Evolutionary conservation across 345 rosid species (phyloP).

Genomic region (Melaleuca alternifolia): DNA sequence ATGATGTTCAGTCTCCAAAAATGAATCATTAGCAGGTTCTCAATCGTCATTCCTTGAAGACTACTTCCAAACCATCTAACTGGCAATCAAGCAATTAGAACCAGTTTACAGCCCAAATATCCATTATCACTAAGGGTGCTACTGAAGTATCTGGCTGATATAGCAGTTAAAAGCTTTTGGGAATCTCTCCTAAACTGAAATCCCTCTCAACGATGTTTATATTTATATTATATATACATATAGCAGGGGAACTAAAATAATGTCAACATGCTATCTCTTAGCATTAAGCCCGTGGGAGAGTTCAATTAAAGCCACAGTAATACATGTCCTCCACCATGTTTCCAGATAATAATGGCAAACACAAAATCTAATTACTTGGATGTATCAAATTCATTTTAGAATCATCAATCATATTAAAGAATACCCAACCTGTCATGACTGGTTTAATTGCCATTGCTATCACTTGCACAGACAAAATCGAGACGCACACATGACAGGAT

Average conservation of each 20-base stretch:
- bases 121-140: background rate
- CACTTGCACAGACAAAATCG: background rate
- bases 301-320: background rate
- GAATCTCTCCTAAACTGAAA: background rate
- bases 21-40: background rate
- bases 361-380: background rate
- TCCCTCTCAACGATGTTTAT: background rate
- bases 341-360: background rate
- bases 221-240: too few species aligned
- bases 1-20: background rate
- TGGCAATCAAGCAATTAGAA: background rate
- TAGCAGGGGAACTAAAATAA: background rate
- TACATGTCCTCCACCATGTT: background rate
- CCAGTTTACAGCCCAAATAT: background rate
- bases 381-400: background rate
- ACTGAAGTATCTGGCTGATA: background rate
- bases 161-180: background rate
- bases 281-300: background rate
- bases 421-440: background rate
- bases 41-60: background rate
- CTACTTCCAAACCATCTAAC: background rate
- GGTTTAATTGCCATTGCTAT: background rate
- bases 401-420: background rate
- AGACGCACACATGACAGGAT: background rate
- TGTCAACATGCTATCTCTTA: background rate